A percentile compares a stretch with the other conserved stretches of the same genome.
Evolutionary conservation across 192 early-diverging fungal genomes (phyloP).

Genomic region (Lobosporangium transversale): DNA sequence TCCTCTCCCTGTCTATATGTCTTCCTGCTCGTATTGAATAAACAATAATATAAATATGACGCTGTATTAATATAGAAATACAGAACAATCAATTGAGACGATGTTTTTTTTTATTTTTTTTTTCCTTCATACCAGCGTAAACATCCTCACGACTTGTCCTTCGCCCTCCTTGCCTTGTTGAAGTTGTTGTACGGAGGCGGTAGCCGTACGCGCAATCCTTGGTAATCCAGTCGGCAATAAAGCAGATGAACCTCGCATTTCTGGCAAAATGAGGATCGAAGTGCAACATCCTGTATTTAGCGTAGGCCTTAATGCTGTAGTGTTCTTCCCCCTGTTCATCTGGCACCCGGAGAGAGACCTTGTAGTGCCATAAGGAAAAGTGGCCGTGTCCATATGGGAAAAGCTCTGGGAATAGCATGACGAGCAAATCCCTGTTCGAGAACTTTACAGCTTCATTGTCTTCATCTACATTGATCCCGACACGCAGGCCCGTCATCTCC

Average conservation of each 20-base stretch:
- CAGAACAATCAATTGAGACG: no score
- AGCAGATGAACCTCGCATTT: slow-evolving; percentile 3
- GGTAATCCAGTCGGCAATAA: slow-evolving; percentile 1
- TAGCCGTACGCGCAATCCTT: background rate
- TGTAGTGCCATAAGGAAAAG: slow-evolving; percentile 6
- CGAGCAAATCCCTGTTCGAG: no score
- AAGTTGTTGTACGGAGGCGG: background rate
- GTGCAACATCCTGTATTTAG: slow-evolving; percentile 2
- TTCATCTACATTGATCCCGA: no score
- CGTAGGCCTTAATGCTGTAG: background rate
- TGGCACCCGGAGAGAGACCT: background rate
- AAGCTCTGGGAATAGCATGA: slow-evolving; percentile 17
- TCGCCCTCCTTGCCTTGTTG: background rate
- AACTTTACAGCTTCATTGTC: no score
- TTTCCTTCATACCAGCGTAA: background rate
- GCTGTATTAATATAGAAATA: no score
- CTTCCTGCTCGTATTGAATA: slow-evolving; percentile 8
- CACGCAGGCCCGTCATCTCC: no score
- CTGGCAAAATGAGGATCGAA: slow-evolving; percentile 6
- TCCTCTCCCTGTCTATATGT: background rate
- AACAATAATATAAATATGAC: background rate
- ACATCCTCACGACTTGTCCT: background rate
- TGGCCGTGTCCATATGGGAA: background rate
- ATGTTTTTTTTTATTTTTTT: background rate
- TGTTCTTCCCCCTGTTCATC: background rate